Conservation (phyloP, 768 basidiomycete species). For the Boletus barrowsii region DNA sequence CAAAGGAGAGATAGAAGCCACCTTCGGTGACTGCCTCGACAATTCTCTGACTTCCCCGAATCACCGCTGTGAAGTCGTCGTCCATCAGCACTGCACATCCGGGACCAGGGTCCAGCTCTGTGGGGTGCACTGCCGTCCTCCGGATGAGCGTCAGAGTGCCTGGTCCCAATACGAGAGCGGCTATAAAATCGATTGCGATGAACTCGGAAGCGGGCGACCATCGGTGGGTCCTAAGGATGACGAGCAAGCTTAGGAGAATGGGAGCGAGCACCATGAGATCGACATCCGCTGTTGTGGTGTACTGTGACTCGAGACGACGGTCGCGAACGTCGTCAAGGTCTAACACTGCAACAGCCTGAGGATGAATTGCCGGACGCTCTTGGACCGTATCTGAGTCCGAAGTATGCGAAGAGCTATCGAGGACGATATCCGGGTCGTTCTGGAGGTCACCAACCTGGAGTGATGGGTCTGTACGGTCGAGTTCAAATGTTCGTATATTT, state of each 20-base stretch:
- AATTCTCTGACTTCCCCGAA: constrained; percentile 13
- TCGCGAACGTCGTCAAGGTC: constrained; percentile 6
- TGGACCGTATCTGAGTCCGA: background rate
- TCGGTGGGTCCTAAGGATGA: constrained; percentile 5
- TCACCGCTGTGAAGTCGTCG: constrained; percentile 12
- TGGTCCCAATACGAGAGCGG: constrained; percentile 14
- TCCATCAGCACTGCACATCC: constrained; percentile 21
- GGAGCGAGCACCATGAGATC: constrained; percentile 13
- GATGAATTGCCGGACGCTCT: background rate
- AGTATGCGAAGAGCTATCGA: background rate
- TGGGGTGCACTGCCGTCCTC: constrained; percentile 5
- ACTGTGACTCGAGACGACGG: constrained; percentile 1
- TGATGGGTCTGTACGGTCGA: background rate
- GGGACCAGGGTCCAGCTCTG: constrained; percentile 2
- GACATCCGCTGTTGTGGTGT: constrained; percentile 8
- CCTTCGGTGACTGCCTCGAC: constrained; percentile 19
- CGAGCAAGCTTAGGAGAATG: constrained; percentile 10
- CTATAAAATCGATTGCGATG: constrained; percentile 8
- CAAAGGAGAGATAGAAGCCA: constrained; percentile 20
- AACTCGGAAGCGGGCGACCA: constrained; percentile 5
- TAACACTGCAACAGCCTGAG: constrained; percentile 9
- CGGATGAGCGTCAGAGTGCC: constrained; percentile 16
- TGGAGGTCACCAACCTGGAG: background rate
- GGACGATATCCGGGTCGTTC: background rate
- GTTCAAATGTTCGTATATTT: background rate